phyloP scores from a whole-genome alignment of 2,329 filamentous ascomycete species.

The Paracoccidioides brasiliensis region DNA sequence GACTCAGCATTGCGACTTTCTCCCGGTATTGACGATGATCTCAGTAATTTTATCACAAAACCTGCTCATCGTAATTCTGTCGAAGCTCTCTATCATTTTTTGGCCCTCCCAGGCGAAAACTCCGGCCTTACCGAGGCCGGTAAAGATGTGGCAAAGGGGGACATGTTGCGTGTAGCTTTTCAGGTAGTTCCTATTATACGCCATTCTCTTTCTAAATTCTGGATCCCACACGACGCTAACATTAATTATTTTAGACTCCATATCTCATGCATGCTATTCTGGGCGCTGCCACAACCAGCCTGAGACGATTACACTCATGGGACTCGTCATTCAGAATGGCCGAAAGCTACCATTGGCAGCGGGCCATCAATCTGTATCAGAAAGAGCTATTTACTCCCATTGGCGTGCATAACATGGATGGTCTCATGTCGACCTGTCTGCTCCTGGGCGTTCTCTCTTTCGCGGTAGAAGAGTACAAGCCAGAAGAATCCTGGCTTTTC shows the following conservation, averaged over 20 bases:
- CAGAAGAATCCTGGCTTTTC: slow-evolving; percentile 25
- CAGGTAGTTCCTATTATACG: slow-evolving; percentile 10
- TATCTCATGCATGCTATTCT: slow-evolving; percentile 28
- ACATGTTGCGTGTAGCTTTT: slow-evolving; percentile 21
- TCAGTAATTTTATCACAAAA: background rate
- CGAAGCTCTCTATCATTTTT: slow-evolving; percentile 20
- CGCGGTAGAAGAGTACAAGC: slow-evolving; percentile 18
- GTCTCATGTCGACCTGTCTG: slow-evolving; percentile 26
- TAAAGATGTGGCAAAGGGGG: slow-evolving; percentile 13
- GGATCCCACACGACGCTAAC: background rate
- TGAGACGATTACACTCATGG: slow-evolving; percentile 17
- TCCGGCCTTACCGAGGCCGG: slow-evolving; percentile 9
- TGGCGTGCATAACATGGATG: slow-evolving; percentile 24
- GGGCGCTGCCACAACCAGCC: slow-evolving; percentile 20
- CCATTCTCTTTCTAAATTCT: background rate
- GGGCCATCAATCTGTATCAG: slow-evolving; percentile 24
- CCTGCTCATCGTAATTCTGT: slow-evolving; percentile 7
- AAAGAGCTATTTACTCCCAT: slow-evolving; percentile 18
- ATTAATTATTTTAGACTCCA: slow-evolving; percentile 16
- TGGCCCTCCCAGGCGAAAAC: slow-evolving; percentile 10
- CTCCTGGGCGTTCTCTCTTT: slow-evolving; percentile 26
- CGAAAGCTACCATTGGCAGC: slow-evolving; percentile 28
- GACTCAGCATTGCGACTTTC: slow-evolving; percentile 15
- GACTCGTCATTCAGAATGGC: slow-evolving; percentile 17
- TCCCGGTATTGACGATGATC: background rate